Percentiles rank a stretch among this genome's conserved stretches.
phyloP scores from a whole-genome alignment of 257 asterid genomes.

The Jasminum sambac region DNA sequence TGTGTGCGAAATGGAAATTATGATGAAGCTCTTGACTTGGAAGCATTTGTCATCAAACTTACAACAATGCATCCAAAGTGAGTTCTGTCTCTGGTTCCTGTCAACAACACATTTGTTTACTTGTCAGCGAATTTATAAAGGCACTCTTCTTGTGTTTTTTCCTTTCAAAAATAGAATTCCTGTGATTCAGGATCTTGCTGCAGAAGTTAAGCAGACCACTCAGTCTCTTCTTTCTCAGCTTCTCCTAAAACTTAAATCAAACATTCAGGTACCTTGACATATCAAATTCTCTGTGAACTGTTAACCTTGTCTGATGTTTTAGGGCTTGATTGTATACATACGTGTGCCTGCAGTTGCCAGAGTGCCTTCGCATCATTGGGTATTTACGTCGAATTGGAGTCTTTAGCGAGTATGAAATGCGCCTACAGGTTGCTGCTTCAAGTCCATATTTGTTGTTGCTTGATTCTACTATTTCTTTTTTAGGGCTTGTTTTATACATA shows the following conservation, averaged over 20 bases:
- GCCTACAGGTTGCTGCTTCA: conserved; percentile 67
- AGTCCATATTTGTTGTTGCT: not conserved
- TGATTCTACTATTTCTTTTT: conserved; percentile 4
- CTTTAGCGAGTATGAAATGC: conserved; percentile 93
- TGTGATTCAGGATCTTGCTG: conserved; percentile 89
- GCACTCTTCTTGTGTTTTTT: conserved; percentile 21
- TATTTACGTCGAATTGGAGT: conserved; percentile 96
- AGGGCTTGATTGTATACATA: conserved; percentile 15
- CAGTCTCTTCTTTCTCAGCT: conserved; percentile 97
- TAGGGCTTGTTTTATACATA: too few species aligned
- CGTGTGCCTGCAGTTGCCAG: conserved; percentile 70
- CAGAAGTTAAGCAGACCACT: conserved; percentile 89
- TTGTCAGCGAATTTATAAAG: conserved; percentile 37
- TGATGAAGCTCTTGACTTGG: conserved; percentile 97
- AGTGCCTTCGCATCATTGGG: conserved; percentile 94
- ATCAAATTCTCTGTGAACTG: not conserved
- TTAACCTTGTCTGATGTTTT: conserved; percentile 17
- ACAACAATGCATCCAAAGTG: conserved; percentile 93
- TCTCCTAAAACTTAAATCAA: conserved; percentile 92
- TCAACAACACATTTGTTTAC: conserved; percentile 27
- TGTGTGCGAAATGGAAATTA: conserved; percentile 95
- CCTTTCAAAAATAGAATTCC: conserved; percentile 67
- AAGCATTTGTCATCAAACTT: conserved; percentile 89
- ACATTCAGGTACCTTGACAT: conserved; percentile 68
- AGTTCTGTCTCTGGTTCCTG: conserved; percentile 39